phyloP scores from a whole-genome alignment of 1,284 basidiomycete species.

The Sporisorium graminicola region DNA sequence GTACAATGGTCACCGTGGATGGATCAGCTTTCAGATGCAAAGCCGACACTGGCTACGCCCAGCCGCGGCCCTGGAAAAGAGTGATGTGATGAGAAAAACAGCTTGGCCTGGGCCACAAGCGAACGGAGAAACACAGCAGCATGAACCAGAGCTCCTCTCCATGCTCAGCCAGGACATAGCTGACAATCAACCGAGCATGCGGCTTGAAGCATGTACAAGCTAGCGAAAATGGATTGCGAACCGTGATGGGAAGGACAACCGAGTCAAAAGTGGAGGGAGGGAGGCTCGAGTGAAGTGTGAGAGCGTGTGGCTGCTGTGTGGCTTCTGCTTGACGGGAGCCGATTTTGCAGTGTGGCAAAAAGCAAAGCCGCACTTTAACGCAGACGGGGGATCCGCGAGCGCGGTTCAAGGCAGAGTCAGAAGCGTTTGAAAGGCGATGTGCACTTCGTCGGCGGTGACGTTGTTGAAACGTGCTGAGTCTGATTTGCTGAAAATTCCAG shows the following conservation, averaged over 20 bases:
- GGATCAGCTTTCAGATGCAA: constrained; percentile 4
- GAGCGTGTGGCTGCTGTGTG: too few species aligned
- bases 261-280: too few species aligned
- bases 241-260: too few species aligned
- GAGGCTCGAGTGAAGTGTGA: too few species aligned
- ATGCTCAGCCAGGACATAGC: too few species aligned
- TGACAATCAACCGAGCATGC: too few species aligned
- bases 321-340: background rate
- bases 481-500: background rate
- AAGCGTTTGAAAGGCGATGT: background rate
- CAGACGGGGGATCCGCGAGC: background rate
- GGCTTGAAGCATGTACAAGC: too few species aligned
- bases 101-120: background rate
- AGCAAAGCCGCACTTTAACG: background rate
- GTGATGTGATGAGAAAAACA: background rate
- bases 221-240: too few species aligned
- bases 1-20: background rate
- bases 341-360: background rate
- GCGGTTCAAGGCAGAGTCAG: background rate
- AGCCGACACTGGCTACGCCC: background rate
- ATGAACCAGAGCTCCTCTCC: too few species aligned
- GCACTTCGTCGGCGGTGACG: background rate
- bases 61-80: too few species aligned
- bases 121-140: background rate
- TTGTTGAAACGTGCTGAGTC: background rate